Evolutionary conservation across 805 yeast genomes (phyloP).

Genomic region (Candida coleopterorum): DNA sequence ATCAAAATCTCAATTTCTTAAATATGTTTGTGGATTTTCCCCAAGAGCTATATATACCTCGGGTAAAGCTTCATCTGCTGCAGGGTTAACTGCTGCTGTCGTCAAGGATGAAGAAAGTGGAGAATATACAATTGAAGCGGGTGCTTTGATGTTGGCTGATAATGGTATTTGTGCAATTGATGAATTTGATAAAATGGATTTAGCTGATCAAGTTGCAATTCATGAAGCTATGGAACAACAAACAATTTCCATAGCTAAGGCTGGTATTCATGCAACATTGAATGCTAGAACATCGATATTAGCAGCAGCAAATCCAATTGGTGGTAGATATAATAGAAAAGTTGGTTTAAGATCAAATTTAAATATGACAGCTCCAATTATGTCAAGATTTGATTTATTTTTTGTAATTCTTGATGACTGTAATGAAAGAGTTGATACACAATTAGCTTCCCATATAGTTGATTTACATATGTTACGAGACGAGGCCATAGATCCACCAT

Average conservation of each 20-base stretch:
- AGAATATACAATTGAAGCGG: conserved; percentile 96
- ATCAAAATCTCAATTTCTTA: conserved; percentile 91
- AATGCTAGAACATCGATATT: conserved; percentile 94
- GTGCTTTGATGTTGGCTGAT: conserved; percentile 97
- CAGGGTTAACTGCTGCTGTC: conserved; percentile 97
- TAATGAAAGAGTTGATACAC: conserved; percentile 84
- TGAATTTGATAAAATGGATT: conserved; percentile 97
- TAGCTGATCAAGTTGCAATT: conserved; percentile 93
- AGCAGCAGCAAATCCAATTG: conserved; percentile 98
- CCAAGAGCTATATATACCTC: conserved; percentile 96
- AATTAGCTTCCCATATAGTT: conserved; percentile 88
- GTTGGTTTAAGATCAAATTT: conserved; percentile 78
- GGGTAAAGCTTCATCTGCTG: conserved; percentile 98
- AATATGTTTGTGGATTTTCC: conserved; percentile 84
- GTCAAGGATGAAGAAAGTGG: conserved; percentile 97
- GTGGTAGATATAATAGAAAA: conserved; percentile 93
- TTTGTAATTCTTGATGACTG: conserved; percentile 94
- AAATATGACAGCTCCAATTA: conserved; percentile 96
- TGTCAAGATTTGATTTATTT: conserved; percentile 95
- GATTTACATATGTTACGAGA: conserved; percentile 88
- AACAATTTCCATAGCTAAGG: conserved; percentile 96
- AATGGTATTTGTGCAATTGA: conserved; percentile 98
- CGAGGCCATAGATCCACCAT: conserved; percentile 86
- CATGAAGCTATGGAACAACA: conserved; percentile 99
- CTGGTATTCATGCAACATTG: conserved; percentile 96